Evolutionary conservation across 495 filamentous ascomycete species (phyloP).

Genomic region (Aspergillus sclerotiicarbonarius): DNA sequence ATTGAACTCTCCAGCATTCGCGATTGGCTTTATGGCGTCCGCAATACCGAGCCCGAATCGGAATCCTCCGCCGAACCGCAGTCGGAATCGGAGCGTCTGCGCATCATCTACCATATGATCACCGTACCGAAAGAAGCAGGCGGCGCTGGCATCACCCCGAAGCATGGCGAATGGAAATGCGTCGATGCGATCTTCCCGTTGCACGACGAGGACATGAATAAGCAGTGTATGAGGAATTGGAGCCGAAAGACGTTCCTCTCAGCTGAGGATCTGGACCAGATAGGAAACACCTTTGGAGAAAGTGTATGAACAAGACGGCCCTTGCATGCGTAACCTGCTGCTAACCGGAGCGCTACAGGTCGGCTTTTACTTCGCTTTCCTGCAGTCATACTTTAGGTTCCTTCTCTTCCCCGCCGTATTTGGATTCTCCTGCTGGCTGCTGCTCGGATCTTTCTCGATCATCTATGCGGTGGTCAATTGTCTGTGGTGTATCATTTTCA

Average conservation of each 20-base stretch:
- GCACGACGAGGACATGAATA: constrained; percentile 86
- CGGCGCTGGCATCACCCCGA: constrained; percentile 84
- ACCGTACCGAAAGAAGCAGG: constrained; percentile 77
- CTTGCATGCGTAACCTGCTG: background rate
- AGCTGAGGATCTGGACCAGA: constrained; percentile 73
- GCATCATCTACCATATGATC: constrained; percentile 83
- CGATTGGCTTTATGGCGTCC: constrained; percentile 94
- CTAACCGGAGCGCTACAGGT: constrained; percentile 44
- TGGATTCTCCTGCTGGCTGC: constrained; percentile 75
- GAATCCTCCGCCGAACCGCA: constrained; percentile 68
- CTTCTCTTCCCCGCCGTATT: constrained; percentile 80
- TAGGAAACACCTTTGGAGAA: constrained; percentile 88
- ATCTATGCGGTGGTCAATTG: constrained; percentile 79
- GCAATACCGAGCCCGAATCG: constrained; percentile 67
- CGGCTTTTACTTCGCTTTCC: constrained; percentile 94
- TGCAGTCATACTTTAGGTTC: constrained; percentile 89
- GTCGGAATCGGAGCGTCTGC: constrained; percentile 82
- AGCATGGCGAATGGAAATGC: constrained; percentile 78
- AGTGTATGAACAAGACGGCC: constrained; percentile 48
- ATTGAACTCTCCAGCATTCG: constrained; percentile 58
- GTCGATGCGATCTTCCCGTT: constrained; percentile 84
- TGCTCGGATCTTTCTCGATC: constrained; percentile 81
- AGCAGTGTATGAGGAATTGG: constrained; percentile 87
- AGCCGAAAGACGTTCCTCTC: constrained; percentile 76
- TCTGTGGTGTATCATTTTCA: constrained; percentile 86